These are phyloP conservation scores for Austroboletus niveus DNA, from an alignment of 1,284 basidiomycete species.

Conservation along the genomic window DNA sequence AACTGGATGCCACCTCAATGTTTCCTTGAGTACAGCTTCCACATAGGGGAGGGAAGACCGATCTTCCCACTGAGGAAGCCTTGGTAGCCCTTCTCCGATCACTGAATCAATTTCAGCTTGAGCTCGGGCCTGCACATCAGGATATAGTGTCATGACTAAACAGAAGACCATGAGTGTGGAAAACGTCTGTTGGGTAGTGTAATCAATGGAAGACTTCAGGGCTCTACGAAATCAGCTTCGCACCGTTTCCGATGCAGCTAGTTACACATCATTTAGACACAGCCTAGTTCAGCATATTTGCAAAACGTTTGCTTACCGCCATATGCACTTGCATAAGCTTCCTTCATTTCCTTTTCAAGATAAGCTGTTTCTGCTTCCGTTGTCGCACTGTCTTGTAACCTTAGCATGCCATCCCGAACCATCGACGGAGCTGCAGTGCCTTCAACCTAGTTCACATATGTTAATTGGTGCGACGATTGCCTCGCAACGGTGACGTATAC, in stretches of 20 bases:
- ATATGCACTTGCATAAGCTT: slow-evolving; percentile 21
- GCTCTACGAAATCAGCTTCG: slow-evolving; percentile 1
- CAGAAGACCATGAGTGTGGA: slow-evolving; percentile 46
- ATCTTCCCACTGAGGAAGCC: too few species aligned
- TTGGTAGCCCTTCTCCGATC: too few species aligned
- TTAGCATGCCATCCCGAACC: slow-evolving; percentile 21
- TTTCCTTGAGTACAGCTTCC: too few species aligned
- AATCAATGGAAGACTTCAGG: slow-evolving; percentile 6
- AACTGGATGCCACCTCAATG: too few species aligned
- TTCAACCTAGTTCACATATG: slow-evolving; percentile 7
- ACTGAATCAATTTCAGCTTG: slow-evolving; percentile 42
- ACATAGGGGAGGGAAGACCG: too few species aligned
- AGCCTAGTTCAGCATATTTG: slow-evolving; percentile 1
- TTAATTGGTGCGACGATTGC: too few species aligned
- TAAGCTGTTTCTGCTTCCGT: slow-evolving; percentile 6
- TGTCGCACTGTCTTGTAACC: slow-evolving; percentile 1
- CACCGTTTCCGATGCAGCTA: slow-evolving; percentile 25
- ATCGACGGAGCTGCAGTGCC: slow-evolving; percentile 24
- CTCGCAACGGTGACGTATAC: background rate
- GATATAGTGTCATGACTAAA: slow-evolving; percentile 48
- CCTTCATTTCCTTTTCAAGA: slow-evolving; percentile 10
- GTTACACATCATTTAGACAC: background rate
- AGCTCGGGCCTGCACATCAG: slow-evolving; percentile 40
- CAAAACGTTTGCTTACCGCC: slow-evolving; percentile 3
- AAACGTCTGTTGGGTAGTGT: slow-evolving; percentile 35